A percentile compares a stretch with the other conserved stretches of the same genome.
phyloP scores from a whole-genome alignment of 495 filamentous ascomycete species.

The Hyaloscypha bicolor region DNA sequence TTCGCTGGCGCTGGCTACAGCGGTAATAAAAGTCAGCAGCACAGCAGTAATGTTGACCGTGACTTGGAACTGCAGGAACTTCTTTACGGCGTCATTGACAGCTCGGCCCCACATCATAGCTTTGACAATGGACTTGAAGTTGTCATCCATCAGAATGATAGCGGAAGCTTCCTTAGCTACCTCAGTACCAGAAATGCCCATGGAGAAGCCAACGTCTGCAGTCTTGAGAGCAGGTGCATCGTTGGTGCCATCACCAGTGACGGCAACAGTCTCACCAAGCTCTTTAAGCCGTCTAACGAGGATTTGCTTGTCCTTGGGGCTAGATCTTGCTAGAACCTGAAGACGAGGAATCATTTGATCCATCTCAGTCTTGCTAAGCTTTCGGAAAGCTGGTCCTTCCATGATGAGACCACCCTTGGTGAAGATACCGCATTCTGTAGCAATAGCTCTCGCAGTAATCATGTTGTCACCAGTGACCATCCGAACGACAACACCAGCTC shows the following conservation, averaged over 20 bases:
- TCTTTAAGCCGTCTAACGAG: conserved; percentile 81
- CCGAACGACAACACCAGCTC: conserved; percentile 79
- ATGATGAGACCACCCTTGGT: conserved; percentile 72
- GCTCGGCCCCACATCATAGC: conserved; percentile 89
- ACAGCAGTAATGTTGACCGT: conserved; percentile 92
- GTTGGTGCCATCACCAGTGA: conserved; percentile 90
- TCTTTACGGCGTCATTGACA: conserved; percentile 88
- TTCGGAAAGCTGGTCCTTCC: conserved; percentile 84
- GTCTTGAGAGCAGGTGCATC: conserved; percentile 84
- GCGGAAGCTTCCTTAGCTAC: conserved; percentile 94
- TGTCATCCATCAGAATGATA: conserved; percentile 91
- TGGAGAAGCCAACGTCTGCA: conserved; percentile 89
- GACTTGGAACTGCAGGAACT: conserved; percentile 90
- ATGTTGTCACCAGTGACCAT: conserved; percentile 93
- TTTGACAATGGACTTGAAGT: conserved; percentile 86
- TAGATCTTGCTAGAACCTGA: conserved; percentile 83
- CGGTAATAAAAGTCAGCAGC: conserved; percentile 78
- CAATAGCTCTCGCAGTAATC: conserved; percentile 80
- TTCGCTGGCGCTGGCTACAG: conserved; percentile 67
- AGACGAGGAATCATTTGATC: conserved; percentile 72
- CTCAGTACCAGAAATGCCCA: conserved; percentile 89
- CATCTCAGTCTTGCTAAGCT: conserved; percentile 70
- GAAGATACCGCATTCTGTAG: conserved; percentile 80
- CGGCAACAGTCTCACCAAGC: conserved; percentile 86
- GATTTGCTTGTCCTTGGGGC: conserved; percentile 84